Evolutionary conservation across 768 basidiomycete genomes (phyloP), one percentile per base, ranked within the genome.

Genomic region (Sutorius australiensis): DNA sequence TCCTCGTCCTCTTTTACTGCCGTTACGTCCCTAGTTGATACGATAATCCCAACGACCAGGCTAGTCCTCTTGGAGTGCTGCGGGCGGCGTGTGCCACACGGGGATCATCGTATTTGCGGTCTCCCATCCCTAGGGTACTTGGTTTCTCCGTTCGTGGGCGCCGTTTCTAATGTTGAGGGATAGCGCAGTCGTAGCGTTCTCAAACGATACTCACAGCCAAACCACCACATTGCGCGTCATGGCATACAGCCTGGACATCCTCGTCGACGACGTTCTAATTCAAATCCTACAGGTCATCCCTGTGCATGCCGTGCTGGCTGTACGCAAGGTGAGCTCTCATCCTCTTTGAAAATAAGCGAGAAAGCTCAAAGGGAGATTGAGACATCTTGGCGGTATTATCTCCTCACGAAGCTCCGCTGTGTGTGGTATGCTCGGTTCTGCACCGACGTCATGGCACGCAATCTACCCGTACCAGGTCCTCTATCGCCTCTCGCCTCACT

Each of bases 381-480:
- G 67, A 67, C 66, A 19, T 67, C 67, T 30, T 55, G 56, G 32
- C 63, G 67, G 9, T 67, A 63, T 42, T 63, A 69, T 34, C 40
- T 48, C 11, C 63, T 69, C 43, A 66, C 60, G 6, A 60, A 61
- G 51, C 45, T 59, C 14, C 63, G 61, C 24, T 63, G 61, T 33
- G 45, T 67, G 3, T 67, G 66, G 66, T 33, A 60, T 27, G 32
- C 52, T 3, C 56, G 52, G 21, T 67, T 67, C 33, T 57, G 63
- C 34, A 46, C 54, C 3, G 57, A 67, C 1, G 67, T 67, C 3
- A 41, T 67, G 44, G 61, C 46, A 12, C 54, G 57, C 3, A 46
- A 61, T 14, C 39, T 67, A 8, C 66, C 66, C 5, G 30, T 10
- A 1, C 68, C 66, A 0, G 68, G 66, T 10, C 57, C 54, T 1